phyloP scores from a whole-genome alignment of 148 eudicot species.

The Mesembryanthemum crystallinum region DNA sequence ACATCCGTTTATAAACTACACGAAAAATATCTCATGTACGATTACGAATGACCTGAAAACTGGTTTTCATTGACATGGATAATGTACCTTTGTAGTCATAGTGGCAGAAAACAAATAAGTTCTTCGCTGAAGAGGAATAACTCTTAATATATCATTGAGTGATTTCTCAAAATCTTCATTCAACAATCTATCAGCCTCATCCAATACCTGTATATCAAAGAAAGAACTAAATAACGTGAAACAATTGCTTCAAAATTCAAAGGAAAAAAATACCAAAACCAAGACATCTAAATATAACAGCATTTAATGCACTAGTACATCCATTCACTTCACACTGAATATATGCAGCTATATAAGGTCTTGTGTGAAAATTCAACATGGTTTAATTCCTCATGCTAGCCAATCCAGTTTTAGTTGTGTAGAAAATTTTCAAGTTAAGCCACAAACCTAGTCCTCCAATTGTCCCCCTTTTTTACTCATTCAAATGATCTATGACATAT shows the following conservation, averaged over 20 bases:
- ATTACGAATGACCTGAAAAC: neutral
- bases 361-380: neutral
- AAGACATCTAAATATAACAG: neutral
- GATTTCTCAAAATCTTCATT: slow-evolving; percentile 86
- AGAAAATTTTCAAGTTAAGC: neutral
- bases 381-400: neutral
- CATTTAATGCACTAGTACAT: neutral
- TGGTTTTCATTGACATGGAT: neutral
- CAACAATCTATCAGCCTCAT: slow-evolving; percentile 91
- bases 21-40: neutral
- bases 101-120: slow-evolving; percentile 90
- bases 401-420: neutral
- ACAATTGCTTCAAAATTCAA: neutral
- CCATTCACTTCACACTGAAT: neutral
- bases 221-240: neutral
- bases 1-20: neutral
- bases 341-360: neutral
- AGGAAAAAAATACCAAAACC: neutral
- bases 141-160: slow-evolving; percentile 66
- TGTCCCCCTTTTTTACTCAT: neutral
- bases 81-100: slow-evolving; percentile 46
- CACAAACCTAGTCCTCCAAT: neutral
- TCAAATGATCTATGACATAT: neutral
- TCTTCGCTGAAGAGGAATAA: slow-evolving; percentile 68
- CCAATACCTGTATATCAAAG: slow-evolving; percentile 57